Conservation (phyloP, 768 basidiomycete genomes). For the Clitopilus hobsonii region DNA sequence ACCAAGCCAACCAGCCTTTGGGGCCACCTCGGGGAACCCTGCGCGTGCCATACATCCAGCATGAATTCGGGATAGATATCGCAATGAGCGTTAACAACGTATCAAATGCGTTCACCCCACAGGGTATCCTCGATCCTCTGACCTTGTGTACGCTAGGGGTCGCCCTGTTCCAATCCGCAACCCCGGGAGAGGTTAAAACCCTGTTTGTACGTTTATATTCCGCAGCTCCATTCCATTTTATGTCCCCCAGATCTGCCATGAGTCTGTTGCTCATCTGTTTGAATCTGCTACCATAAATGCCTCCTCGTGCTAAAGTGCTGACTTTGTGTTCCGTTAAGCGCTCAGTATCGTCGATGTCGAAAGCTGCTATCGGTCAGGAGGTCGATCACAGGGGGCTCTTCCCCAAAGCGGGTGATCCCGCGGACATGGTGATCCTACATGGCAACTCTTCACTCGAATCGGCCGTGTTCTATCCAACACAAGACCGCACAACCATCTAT, state of each 20-base stretch:
- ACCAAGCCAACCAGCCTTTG: slow-evolving; percentile 23
- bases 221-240: not conserved
- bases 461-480: slow-evolving; percentile 44
- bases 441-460: slow-evolving; percentile 37
- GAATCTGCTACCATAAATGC: not conserved
- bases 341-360: slow-evolving; percentile 49
- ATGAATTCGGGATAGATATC: slow-evolving; percentile 39
- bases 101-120: slow-evolving; percentile 66
- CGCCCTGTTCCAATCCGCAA: slow-evolving; percentile 55
- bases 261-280: not conserved
- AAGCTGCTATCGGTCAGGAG: slow-evolving; percentile 38
- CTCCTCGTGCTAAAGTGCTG: slow-evolving; percentile 1
- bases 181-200: slow-evolving; percentile 35
- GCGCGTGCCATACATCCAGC: slow-evolving; percentile 42
- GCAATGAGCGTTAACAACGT: slow-evolving; percentile 64
- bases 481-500: slow-evolving; percentile 48
- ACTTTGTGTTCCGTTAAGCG: slow-evolving; percentile 27
- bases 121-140: slow-evolving; percentile 62
- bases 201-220: slow-evolving; percentile 34
- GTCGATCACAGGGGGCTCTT: slow-evolving; percentile 24
- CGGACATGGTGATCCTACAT: slow-evolving; percentile 59
- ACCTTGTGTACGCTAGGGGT: slow-evolving; percentile 54
- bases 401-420: slow-evolving; percentile 35
- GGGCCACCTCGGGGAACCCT: slow-evolving; percentile 51
- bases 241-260: slow-evolving; percentile 3